Percentiles rank a stretch among this genome's conserved stretches.
phyloP scores from a whole-genome alignment of 2,329 filamentous ascomycete genomes.

The Albophoma yamanashiensis region DNA sequence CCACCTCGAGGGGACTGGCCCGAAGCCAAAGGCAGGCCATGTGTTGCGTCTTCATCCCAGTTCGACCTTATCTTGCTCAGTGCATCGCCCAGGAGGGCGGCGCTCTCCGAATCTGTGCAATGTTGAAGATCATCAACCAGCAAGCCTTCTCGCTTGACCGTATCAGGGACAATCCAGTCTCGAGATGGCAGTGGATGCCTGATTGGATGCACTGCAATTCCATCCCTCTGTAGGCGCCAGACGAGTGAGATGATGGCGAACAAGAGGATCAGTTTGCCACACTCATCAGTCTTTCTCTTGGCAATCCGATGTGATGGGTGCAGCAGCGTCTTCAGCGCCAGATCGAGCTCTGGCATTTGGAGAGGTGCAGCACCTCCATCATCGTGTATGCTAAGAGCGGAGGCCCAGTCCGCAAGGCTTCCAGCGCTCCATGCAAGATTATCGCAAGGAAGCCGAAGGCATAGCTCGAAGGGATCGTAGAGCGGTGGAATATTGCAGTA shows the following conservation, averaged over 20 bases:
- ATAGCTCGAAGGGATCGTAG: conserved; percentile 54
- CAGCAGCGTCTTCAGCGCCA: conserved; percentile 50
- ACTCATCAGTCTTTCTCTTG: not conserved
- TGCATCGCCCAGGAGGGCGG: not conserved
- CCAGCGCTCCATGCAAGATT: conserved; percentile 65
- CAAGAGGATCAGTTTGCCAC: not conserved
- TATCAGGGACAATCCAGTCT: not conserved
- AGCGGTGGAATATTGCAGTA: conserved; percentile 60
- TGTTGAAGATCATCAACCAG: not conserved
- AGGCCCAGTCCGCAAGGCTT: conserved; percentile 47
- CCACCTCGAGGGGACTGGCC: not conserved
- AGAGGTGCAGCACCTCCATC: conserved; percentile 16
- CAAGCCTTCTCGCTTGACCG: not conserved
- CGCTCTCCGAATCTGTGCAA: not conserved
- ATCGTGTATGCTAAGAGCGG: not conserved
- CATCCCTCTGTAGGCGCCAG: not conserved
- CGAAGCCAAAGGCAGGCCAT: not conserved
- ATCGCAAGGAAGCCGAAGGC: conserved; percentile 58
- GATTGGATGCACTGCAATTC: not conserved
- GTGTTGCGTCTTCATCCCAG: not conserved
- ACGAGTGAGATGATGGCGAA: not conserved
- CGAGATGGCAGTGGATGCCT: not conserved
- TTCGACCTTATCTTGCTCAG: not conserved
- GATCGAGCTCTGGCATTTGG: conserved; percentile 54
- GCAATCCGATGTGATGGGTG: conserved; percentile 26